Evolutionary conservation across 352 stramenopile genomes (phyloP).

Genomic region (Phytopythium aichiense): DNA sequence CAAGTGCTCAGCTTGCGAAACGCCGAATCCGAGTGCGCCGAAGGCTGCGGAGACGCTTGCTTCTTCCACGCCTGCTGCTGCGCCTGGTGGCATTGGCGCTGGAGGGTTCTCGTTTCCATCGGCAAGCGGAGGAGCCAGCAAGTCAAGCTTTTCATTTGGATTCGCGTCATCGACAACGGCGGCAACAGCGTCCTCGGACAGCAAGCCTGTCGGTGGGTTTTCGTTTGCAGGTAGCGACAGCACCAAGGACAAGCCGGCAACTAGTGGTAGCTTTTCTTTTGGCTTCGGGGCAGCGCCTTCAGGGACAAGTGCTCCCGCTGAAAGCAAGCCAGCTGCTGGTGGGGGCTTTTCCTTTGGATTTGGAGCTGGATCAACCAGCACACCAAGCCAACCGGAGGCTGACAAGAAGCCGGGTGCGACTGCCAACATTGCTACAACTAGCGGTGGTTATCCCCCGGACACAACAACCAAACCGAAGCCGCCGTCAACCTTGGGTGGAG

Average conservation of each 20-base stretch:
- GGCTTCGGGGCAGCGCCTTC: not conserved
- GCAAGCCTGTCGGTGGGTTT: conserved; percentile 7
- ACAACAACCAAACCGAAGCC: conserved; percentile 8
- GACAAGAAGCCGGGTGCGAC: conserved; percentile 12
- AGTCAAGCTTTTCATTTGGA: conserved; percentile 39
- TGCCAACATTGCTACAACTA: not conserved
- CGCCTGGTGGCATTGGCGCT: conserved; percentile 29
- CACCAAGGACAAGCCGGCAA: not conserved
- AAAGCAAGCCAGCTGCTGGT: conserved; percentile 10
- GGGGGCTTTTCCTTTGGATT: conserved; percentile 15
- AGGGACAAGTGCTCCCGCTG: not conserved
- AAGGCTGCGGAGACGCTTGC: conserved; percentile 18
- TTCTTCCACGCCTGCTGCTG: conserved; percentile 18
- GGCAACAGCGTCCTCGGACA: not conserved
- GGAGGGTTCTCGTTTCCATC: conserved; percentile 36
- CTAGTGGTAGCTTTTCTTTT: conserved; percentile 17
- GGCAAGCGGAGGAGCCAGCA: conserved; percentile 10
- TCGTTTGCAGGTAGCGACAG: conserved; percentile 1
- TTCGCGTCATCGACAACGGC: conserved; percentile 3
- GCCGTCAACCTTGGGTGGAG: not conserved
- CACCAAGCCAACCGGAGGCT: not conserved
- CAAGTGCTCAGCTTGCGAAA: conserved; percentile 48
- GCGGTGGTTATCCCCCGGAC: conserved; percentile 20
- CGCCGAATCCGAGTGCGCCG: conserved; percentile 38
- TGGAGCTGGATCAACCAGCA: not conserved